phyloP scores from a whole-genome alignment of 2,329 filamentous ascomycete genomes.

The Phoma sp. region DNA sequence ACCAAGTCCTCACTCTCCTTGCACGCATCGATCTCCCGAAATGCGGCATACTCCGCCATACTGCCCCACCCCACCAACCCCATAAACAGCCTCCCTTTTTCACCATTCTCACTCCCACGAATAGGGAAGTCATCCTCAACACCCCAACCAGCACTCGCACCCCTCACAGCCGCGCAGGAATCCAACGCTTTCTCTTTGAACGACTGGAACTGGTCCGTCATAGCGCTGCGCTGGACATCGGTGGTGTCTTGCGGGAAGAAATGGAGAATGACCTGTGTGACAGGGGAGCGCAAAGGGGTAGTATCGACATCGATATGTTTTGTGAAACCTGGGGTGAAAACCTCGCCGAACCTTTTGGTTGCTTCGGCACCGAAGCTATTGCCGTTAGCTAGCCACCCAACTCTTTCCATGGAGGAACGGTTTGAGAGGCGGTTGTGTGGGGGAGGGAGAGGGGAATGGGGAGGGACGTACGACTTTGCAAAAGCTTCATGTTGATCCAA shows the following conservation, averaged over 20 bases:
- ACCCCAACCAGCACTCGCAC: slow-evolving; percentile 16
- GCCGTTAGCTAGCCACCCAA: too few relatives aligned
- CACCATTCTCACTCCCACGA: not conserved
- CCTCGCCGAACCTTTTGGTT: not conserved
- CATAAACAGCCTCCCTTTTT: slow-evolving; percentile 6
- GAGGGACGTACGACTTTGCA: slow-evolving; percentile 9
- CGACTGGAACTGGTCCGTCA: not conserved
- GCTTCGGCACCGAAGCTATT: not conserved
- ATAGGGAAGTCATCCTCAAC: slow-evolving; percentile 18
- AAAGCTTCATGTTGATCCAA: slow-evolving; percentile 13
- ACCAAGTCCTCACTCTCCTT: not conserved
- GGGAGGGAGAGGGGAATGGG: too few relatives aligned
- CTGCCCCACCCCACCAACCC: slow-evolving; percentile 8
- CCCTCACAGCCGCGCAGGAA: not conserved
- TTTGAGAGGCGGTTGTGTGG: too few relatives aligned
- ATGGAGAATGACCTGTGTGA: not conserved
- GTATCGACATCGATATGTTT: slow-evolving; percentile 8
- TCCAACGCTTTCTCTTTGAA: not conserved
- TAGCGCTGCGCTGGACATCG: too few relatives aligned
- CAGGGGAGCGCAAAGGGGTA: not conserved
- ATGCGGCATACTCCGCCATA: not conserved
- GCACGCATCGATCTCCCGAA: not conserved
- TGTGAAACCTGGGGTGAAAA: slow-evolving; percentile 13
- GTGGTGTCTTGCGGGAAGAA: not conserved
- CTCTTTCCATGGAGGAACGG: too few relatives aligned